Base-by-base conservation (phyloP, 2,329 filamentous ascomycete genomes). In the Colletotrichum sp. region DNA sequence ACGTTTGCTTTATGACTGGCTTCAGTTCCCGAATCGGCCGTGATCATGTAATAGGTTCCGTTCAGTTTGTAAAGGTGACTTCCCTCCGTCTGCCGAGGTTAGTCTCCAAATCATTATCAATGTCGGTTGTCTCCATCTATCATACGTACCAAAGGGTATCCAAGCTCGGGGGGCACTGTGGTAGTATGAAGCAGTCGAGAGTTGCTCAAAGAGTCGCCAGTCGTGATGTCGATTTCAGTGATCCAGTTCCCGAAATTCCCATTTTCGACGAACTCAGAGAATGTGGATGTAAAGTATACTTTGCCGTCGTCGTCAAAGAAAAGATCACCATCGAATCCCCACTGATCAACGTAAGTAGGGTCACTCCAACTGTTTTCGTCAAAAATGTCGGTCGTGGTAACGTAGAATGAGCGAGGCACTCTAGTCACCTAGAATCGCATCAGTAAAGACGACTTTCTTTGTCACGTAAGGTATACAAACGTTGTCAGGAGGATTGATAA, bases 121-220 rank as follows among this genome's bases (percentile, higher is more conserved):
- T 6, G 34, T 0, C 13, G n/a, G 18, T 2, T 10, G 32, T 9
- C 1, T 39, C 26, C 26, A 2, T 18, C n/a, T 9, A 10, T 21
- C 15, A 3, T 82, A 86, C 8, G 82, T 79, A 9, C 87, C 85
- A 15, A 84, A 85, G 21, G 79, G 66, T 8, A 89, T 79, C 69
- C 76, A 21, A 77, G 65, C 10, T 77, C 76, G 10, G 68, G 72
- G 1, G 76, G 76, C 4, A 78, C 77, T 6, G 75, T 78, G 5
- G 77, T 77, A 7, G 75, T 73, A 26, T 78, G 77, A 2, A 78
- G 64, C 7, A 77, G 68, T 2, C 75, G 71, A 5, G 77, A 77
- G 32, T 77, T 69, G 13, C 64, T 75, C 10, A 78, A 36, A 7
- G 77, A 78, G 34, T 78, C 67, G 6, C 77, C 77, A 8, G 75